Percentiles rank a stretch among this genome's conserved stretches.
These are phyloP conservation scores for Paspalum vaginatum DNA, from an alignment of 176 grass and related monocot genomes.

Conservation along the genomic window DNA sequence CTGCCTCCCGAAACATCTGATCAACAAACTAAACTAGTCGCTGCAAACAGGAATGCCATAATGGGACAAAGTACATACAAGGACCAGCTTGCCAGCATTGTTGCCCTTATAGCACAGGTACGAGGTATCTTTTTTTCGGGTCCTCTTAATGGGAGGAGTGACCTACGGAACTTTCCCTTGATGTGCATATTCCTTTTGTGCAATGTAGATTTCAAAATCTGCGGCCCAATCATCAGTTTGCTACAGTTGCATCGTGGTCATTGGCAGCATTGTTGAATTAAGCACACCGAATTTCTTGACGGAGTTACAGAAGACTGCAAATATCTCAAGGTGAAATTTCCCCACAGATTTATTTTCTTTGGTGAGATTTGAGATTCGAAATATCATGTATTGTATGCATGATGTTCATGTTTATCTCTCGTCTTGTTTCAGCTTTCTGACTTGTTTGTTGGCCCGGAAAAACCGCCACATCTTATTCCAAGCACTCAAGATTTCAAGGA, in stretches of 20 bases:
- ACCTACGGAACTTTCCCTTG: slow-evolving; percentile 4
- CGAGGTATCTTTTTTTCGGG: slow-evolving; percentile 27
- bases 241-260: slow-evolving; percentile 42
- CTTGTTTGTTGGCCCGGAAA: slow-evolving; percentile 50
- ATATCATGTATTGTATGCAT: slow-evolving; percentile 7
- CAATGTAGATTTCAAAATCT: slow-evolving; percentile 58
- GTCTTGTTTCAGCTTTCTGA: slow-evolving; percentile 58
- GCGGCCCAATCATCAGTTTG: slow-evolving; percentile 45
- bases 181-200: slow-evolving; percentile 12
- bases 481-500: slow-evolving; percentile 49
- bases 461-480: slow-evolving; percentile 54
- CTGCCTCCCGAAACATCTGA: slow-evolving; percentile 23
- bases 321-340: slow-evolving; percentile 62
- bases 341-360: slow-evolving; percentile 8
- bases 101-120: slow-evolving; percentile 53
- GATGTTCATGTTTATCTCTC: slow-evolving; percentile 14
- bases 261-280: slow-evolving; percentile 52
- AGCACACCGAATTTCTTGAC: slow-evolving; percentile 49
- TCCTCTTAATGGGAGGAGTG: not conserved
- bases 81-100: slow-evolving; percentile 45
- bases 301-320: slow-evolving; percentile 53
- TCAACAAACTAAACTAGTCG: slow-evolving; percentile 21
- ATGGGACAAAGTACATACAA: slow-evolving; percentile 30
- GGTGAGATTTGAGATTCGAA: not conserved
- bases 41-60: slow-evolving; percentile 50